Percentiles rank a stretch among this genome's conserved stretches.
These are phyloP conservation scores for Oryza meridionalis DNA, from an alignment of 176 grass and related monocot species.

Conservation along the genomic window DNA sequence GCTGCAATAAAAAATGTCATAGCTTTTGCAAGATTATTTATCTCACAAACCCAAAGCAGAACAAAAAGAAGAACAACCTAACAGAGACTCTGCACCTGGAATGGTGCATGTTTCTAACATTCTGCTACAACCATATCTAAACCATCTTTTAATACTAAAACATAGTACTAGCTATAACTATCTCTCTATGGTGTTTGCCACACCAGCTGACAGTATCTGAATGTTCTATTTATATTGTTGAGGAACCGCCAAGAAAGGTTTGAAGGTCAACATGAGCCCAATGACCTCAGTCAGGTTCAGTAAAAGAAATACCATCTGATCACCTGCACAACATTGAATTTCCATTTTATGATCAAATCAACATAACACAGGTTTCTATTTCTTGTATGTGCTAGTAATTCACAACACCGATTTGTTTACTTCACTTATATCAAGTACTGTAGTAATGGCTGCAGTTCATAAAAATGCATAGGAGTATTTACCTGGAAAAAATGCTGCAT, in stretches of 20 bases:
- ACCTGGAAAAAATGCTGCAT: slow-evolving; percentile 60
- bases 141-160: background rate
- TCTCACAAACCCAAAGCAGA: background rate
- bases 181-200: background rate
- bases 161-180: background rate
- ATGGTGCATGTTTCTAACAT: no score
- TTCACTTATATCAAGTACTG: background rate
- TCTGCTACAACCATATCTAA: background rate
- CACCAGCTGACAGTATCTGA: background rate
- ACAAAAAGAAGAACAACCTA: background rate
- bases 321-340: slow-evolving; percentile 23
- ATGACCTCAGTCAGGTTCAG: slow-evolving; percentile 43
- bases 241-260: slow-evolving; percentile 49
- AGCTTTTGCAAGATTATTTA: background rate
- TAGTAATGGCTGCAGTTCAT: background rate
- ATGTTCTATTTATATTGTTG: background rate
- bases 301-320: slow-evolving; percentile 51
- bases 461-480: background rate
- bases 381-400: no score
- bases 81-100: background rate
- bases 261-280: slow-evolving; percentile 48
- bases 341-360: background rate
- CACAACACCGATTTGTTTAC: background rate
- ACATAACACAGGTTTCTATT: background rate
- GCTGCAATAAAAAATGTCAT: no score